These are phyloP conservation scores for Helotiales sp. DNA, from an alignment of 2,329 filamentous ascomycete genomes.

Conservation along the genomic window DNA sequence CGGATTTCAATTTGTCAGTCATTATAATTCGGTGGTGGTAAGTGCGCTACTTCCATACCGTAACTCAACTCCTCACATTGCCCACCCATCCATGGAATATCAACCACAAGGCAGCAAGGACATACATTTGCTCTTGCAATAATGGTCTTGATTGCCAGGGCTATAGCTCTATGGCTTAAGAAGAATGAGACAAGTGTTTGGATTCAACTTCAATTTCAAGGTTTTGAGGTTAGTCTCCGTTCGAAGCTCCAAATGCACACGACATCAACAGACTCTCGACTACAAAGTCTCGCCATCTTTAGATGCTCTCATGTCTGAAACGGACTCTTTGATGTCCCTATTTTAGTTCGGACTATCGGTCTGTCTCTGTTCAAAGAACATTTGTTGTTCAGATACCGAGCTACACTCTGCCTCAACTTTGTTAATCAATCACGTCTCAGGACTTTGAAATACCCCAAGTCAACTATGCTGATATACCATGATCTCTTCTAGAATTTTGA, in stretches of 20 bases:
- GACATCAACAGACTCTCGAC: neutral
- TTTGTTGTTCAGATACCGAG: neutral
- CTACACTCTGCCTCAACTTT: neutral
- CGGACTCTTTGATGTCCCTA: no score
- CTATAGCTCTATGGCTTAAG: neutral
- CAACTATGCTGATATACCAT: neutral
- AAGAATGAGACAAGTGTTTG: neutral
- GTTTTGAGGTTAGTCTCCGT: neutral
- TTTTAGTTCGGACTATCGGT: neutral
- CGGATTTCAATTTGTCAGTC: constrained; percentile 17
- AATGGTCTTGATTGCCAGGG: neutral
- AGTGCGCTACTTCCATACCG: constrained; percentile 17
- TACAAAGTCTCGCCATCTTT: neutral
- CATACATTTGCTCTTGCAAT: neutral
- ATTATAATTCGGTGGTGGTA: constrained; percentile 31
- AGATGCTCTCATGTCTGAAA: neutral
- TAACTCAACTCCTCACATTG: neutral
- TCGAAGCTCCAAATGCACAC: neutral
- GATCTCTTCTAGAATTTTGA: neutral
- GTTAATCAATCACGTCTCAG: neutral
- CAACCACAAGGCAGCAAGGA: neutral
- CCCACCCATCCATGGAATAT: neutral
- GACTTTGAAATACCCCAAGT: neutral
- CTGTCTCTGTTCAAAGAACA: neutral
- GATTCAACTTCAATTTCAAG: neutral